Evolutionary conservation across 2,329 filamentous ascomycete genomes (phyloP).

Genomic region (Claviceps digitariae): DNA sequence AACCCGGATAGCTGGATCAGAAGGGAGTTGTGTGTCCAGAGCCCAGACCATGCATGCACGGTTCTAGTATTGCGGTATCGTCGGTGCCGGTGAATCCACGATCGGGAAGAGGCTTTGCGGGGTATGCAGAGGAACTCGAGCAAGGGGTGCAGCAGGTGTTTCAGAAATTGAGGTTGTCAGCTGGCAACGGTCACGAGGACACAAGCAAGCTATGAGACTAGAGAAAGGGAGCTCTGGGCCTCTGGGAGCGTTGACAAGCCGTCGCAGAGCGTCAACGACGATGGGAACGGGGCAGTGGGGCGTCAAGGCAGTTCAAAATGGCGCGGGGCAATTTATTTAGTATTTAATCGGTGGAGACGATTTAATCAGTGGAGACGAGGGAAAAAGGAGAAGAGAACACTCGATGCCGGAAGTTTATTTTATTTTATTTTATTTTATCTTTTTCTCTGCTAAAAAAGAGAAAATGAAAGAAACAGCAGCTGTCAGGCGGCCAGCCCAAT

Average conservation of each 20-base stretch:
- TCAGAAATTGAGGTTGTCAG: background rate
- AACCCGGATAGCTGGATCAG: background rate
- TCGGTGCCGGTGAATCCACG: background rate
- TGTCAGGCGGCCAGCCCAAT: background rate
- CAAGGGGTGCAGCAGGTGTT: background rate
- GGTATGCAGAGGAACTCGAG: background rate
- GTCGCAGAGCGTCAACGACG: conserved; percentile 2
- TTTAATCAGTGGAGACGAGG: too few species aligned
- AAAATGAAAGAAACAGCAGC: too few species aligned
- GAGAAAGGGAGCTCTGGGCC: background rate
- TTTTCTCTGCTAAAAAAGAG: too few species aligned
- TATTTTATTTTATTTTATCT: too few species aligned
- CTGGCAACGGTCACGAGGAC: conserved; percentile 1
- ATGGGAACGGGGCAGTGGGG: background rate
- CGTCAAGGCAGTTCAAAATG: background rate
- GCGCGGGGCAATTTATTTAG: background rate
- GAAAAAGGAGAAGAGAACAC: background rate
- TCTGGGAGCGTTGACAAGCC: background rate
- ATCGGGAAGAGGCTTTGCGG: background rate
- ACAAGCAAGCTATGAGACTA: background rate
- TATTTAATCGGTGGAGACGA: too few species aligned
- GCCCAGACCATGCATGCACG: background rate
- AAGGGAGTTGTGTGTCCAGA: background rate
- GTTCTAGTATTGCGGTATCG: background rate
- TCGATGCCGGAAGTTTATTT: too few species aligned